phyloP scores from a whole-genome alignment of 495 filamentous ascomycete species.

The Xylaria nigripes region DNA sequence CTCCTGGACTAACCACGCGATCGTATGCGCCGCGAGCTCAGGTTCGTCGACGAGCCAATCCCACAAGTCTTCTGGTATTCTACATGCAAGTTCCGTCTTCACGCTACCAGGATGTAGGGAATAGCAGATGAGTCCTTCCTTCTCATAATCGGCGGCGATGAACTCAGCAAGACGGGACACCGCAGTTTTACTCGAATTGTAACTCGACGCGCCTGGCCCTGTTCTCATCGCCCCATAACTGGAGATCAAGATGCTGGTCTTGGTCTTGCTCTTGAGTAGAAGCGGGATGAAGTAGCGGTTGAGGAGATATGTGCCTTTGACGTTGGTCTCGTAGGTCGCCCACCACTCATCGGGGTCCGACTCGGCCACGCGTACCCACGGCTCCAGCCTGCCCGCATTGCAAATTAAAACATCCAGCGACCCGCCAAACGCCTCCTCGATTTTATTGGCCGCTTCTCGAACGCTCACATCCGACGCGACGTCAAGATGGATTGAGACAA shows the following conservation, averaged over 20 bases:
- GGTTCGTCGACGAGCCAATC: constrained; percentile 22
- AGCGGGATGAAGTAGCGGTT: constrained; percentile 36
- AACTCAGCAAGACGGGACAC: constrained; percentile 37
- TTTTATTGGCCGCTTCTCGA: constrained; percentile 23
- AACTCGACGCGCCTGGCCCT: constrained; percentile 25
- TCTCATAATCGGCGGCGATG: constrained; percentile 33
- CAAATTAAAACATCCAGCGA: constrained; percentile 36
- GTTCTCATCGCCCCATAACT: constrained; percentile 26
- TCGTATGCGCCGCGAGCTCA: constrained; percentile 30
- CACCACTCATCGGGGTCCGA: constrained; percentile 32
- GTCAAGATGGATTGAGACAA: constrained; percentile 36
- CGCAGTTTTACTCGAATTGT: constrained; percentile 36
- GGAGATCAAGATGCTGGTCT: constrained; percentile 30
- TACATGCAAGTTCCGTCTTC: constrained; percentile 31
- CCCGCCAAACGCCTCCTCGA: constrained; percentile 26
- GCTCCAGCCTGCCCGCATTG: constrained; percentile 37
- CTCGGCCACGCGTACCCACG: constrained; percentile 25
- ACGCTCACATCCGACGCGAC: constrained; percentile 34
- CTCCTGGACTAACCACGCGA: constrained; percentile 32
- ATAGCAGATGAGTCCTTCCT: constrained; percentile 33
- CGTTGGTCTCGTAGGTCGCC: constrained; percentile 35
- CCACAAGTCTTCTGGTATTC: constrained; percentile 20
- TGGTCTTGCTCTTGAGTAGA: constrained; percentile 27
- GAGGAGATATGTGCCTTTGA: constrained; percentile 37
- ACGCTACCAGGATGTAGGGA: constrained; percentile 40